phyloP scores from a whole-genome alignment of 345 rosid species.

The Ceriops tagal region DNA sequence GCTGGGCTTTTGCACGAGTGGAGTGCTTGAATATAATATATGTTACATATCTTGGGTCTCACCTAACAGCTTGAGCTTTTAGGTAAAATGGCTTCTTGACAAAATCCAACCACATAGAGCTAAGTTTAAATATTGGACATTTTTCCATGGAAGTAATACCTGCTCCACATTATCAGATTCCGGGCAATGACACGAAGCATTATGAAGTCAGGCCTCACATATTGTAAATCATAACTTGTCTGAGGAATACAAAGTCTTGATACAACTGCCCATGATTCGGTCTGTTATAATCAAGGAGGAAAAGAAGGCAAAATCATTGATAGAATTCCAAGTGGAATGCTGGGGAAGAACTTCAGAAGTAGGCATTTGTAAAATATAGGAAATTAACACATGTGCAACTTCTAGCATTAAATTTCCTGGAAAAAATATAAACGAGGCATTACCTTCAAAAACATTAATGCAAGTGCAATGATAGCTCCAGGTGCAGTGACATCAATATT shows the following conservation, averaged over 20 bases:
- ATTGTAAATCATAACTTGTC: conserved; percentile 75
- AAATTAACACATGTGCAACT: not conserved
- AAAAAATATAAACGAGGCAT: conserved; percentile 13
- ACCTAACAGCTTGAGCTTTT: too few species aligned
- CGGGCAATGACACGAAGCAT: conserved; percentile 98
- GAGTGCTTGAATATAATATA: too few species aligned
- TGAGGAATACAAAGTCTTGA: conserved; percentile 82
- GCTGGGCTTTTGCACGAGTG: too few species aligned
- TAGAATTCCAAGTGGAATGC: not conserved
- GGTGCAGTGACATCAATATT: conserved; percentile 97
- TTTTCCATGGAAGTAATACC: conserved; percentile 39
- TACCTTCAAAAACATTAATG: conserved; percentile 91
- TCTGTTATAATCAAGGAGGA: conserved; percentile 44
- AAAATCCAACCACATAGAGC: conserved; percentile 15
- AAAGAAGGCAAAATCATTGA: not conserved
- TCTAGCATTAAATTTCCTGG: conserved; percentile 11
- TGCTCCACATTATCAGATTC: conserved; percentile 93
- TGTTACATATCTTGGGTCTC: too few species aligned
- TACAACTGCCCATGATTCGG: conserved; percentile 70
- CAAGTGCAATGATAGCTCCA: conserved; percentile 87
- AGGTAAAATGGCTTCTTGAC: too few species aligned
- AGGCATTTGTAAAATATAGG: not conserved
- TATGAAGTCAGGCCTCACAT: conserved; percentile 94
- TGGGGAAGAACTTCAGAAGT: not conserved
- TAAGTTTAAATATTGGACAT: conserved; percentile 14